Evolutionary conservation across 306 rosid species (phyloP).

Genomic region (Corylus americana): DNA sequence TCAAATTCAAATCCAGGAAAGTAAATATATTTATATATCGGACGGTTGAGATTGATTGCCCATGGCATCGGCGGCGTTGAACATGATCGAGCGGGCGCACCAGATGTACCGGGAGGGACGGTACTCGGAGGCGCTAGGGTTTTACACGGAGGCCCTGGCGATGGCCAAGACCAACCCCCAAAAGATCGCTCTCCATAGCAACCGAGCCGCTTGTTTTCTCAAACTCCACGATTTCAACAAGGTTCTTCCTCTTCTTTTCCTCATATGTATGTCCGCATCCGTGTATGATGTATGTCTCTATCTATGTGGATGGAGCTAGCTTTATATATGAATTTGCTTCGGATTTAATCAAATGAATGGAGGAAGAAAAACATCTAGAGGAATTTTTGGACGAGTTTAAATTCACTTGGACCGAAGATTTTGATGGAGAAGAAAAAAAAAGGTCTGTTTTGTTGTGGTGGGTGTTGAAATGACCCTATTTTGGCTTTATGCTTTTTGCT

Average conservation of each 20-base stretch:
- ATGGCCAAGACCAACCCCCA: constrained; percentile 74
- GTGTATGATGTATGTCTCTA: not conserved
- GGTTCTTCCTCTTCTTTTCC: constrained; percentile 38
- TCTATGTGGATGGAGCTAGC: not conserved
- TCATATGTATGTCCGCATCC: not conserved
- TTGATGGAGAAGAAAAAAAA: not conserved
- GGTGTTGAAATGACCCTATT: not conserved
- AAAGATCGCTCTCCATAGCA: constrained; percentile 80
- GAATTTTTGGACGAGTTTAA: not conserved
- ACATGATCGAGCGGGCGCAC: constrained; percentile 84
- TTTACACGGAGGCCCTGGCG: constrained; percentile 78
- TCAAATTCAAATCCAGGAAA: not conserved
- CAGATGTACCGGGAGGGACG: constrained; percentile 81
- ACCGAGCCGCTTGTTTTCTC: constrained; percentile 87
- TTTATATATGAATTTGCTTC: not conserved
- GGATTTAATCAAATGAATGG: not conserved
- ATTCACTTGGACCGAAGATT: not conserved
- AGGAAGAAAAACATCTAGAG: not conserved
- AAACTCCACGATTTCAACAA: constrained; percentile 81
- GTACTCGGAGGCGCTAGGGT: constrained; percentile 76
- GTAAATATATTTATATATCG: not conserved
- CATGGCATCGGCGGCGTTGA: constrained; percentile 60
- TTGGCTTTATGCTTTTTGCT: not conserved
- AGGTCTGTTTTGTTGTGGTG: not conserved
- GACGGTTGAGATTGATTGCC: constrained; percentile 8